Evolutionary conservation across 2,329 filamentous ascomycete species (phyloP).

Genomic region (Colletotrichum agaves): DNA sequence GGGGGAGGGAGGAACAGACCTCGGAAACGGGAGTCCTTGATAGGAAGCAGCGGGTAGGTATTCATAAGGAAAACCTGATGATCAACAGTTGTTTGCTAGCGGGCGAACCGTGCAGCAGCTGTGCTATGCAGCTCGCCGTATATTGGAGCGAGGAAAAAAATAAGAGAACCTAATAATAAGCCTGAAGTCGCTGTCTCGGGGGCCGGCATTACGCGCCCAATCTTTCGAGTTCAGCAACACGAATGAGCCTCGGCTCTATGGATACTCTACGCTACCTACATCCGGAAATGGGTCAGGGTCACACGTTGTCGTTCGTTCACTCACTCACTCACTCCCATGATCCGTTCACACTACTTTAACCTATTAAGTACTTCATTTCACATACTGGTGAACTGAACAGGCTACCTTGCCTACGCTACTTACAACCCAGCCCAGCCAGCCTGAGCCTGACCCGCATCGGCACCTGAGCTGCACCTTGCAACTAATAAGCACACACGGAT

Average conservation of each 20-base stretch:
- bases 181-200: not conserved
- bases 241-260: too few relatives aligned
- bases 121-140: conserved; percentile 27
- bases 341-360: too few relatives aligned
- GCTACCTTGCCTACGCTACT: too few relatives aligned
- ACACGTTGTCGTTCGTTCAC: too few relatives aligned
- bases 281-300: too few relatives aligned
- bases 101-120: conserved; percentile 27
- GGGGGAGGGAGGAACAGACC: not conserved
- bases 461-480: not conserved
- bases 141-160: conserved; percentile 14
- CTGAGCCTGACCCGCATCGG: conserved; percentile 25
- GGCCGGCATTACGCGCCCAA: not conserved
- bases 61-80: not conserved
- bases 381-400: too few relatives aligned
- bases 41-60: conserved; percentile 7
- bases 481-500: not conserved
- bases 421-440: not conserved
- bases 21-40: conserved; percentile 25
- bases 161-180: not conserved
- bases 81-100: conserved; percentile 22
- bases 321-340: too few relatives aligned
- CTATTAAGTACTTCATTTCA: too few relatives aligned
- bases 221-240: too few relatives aligned
- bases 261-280: too few relatives aligned